Evolutionary conservation across 2,329 filamentous ascomycete species (phyloP).

Genomic region (Penicillium sp.): DNA sequence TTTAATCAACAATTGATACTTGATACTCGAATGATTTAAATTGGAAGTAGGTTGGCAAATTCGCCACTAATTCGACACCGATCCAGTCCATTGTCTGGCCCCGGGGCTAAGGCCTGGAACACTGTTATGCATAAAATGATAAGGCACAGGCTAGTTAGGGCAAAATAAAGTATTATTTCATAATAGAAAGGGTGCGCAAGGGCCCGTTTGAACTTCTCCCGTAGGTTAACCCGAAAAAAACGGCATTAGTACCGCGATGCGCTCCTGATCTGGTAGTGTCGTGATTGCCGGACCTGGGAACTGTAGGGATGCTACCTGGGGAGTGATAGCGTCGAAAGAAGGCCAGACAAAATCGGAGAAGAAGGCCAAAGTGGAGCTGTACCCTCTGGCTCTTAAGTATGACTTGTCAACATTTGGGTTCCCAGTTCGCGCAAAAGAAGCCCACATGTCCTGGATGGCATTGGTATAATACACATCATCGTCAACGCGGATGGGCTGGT

Average conservation of each 20-base stretch:
- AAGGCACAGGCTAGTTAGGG: background rate
- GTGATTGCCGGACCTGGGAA: background rate
- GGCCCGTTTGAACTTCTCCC: too few relatives aligned
- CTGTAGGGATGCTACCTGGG: background rate
- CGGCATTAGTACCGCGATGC: background rate
- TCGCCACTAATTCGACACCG: background rate
- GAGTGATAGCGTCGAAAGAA: background rate
- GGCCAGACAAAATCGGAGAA: background rate
- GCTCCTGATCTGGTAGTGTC: background rate
- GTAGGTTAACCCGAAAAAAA: background rate
- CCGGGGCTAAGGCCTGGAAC: too few relatives aligned
- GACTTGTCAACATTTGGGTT: background rate
- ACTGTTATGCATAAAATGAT: background rate
- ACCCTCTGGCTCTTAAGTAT: background rate
- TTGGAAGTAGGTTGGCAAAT: background rate
- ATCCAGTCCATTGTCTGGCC: background rate
- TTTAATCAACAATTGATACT: background rate
- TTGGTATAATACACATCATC: too few relatives aligned
- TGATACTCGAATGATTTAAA: too few relatives aligned
- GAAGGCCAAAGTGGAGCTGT: background rate
- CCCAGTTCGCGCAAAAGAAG: background rate
- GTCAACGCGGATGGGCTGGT: too few relatives aligned
- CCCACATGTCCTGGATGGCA: too few relatives aligned
- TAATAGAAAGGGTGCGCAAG: background rate
- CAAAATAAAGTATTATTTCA: background rate